These are phyloP conservation scores for Solanum hybrid DNA, from an alignment of 305 asterid genomes.

Conservation along the genomic window DNA sequence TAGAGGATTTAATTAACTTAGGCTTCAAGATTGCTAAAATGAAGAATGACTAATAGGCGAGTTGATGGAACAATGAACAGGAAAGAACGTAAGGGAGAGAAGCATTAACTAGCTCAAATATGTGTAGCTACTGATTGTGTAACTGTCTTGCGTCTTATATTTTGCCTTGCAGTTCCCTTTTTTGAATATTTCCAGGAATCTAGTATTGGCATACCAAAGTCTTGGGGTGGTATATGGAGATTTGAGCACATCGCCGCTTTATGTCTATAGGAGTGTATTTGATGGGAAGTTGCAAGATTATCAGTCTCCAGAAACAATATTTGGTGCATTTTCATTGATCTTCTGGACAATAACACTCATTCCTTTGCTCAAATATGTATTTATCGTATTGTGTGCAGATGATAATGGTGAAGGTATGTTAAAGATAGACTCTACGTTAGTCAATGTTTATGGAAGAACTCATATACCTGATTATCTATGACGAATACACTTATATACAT, in stretches of 20 bases:
- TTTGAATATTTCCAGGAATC: constrained; percentile 38
- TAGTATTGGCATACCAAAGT: constrained; percentile 85
- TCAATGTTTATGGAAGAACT: neutral
- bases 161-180: constrained; percentile 39
- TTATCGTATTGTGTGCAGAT: constrained; percentile 64
- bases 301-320: constrained; percentile 53
- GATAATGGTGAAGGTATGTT: constrained; percentile 93
- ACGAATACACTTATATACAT: constrained; percentile 11
- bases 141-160: neutral
- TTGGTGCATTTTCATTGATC: constrained; percentile 85
- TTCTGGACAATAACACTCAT: constrained; percentile 92
- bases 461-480: constrained; percentile 6
- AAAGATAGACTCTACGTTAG: neutral
- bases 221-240: constrained; percentile 94
- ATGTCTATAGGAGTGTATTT: constrained; percentile 72
- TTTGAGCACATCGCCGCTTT: constrained; percentile 92
- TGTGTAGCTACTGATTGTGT: neutral
- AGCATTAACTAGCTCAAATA: neutral
- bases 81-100: neutral
- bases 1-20: neutral
- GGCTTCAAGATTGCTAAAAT: neutral
- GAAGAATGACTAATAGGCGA: neutral
- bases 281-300: constrained; percentile 48
- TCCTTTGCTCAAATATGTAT: constrained; percentile 77
- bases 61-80: neutral